A percentile compares a stretch with the other conserved stretches of the same genome.
These are phyloP conservation scores for Quaeritorhiza haematococci DNA, from an alignment of 371 early-diverging fungal species.

Conservation along the genomic window DNA sequence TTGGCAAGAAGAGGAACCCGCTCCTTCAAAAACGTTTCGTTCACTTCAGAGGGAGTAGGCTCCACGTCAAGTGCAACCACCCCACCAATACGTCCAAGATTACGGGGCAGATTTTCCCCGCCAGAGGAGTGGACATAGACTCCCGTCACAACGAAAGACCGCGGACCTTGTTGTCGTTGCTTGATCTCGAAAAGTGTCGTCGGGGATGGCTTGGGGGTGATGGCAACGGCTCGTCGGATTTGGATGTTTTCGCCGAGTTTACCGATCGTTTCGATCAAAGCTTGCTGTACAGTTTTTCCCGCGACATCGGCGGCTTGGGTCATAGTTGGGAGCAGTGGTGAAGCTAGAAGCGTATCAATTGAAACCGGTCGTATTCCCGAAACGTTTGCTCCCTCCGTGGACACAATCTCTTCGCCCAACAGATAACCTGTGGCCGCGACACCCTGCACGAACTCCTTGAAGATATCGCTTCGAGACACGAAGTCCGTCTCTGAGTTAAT, in stretches of 20 bases:
- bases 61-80: slow-evolving; percentile 53
- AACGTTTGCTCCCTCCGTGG: background rate
- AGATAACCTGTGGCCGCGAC: slow-evolving; percentile 64
- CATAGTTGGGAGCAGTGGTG: too few relatives aligned
- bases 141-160: slow-evolving; percentile 34
- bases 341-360: too few relatives aligned
- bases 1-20: too few relatives aligned
- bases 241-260: slow-evolving; percentile 85
- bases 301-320: too few relatives aligned
- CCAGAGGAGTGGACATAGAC: slow-evolving; percentile 73
- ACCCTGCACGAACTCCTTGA: slow-evolving; percentile 67
- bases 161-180: background rate
- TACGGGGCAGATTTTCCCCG: slow-evolving; percentile 43
- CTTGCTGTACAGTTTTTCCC: slow-evolving; percentile 55
- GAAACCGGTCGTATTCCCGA: too few relatives aligned
- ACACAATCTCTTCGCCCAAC: slow-evolving; percentile 22
- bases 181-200: too few relatives aligned
- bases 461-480: slow-evolving; percentile 79
- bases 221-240: slow-evolving; percentile 64
- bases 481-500: slow-evolving; percentile 93
- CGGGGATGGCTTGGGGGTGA: slow-evolving; percentile 15
- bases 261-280: slow-evolving; percentile 68
- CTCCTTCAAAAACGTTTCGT: slow-evolving; percentile 17
- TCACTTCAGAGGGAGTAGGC: slow-evolving; percentile 31
- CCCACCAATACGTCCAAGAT: slow-evolving; percentile 58